A percentile compares a stretch with the other conserved stretches of the same genome.
phyloP scores from a whole-genome alignment of 2,329 filamentous ascomycete genomes.

The Zasmidium angulare region DNA sequence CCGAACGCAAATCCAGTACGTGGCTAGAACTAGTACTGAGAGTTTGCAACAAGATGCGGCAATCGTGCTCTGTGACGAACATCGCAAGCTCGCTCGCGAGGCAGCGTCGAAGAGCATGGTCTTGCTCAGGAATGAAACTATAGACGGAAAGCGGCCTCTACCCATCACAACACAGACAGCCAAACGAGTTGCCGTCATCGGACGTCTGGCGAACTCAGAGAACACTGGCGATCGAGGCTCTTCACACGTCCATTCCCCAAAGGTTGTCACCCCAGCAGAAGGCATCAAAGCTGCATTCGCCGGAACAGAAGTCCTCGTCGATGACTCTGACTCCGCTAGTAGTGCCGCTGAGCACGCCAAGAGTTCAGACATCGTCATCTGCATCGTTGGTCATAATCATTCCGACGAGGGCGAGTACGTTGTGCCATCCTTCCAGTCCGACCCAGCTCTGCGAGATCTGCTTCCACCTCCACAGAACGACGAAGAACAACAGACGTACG shows the following conservation, averaged over 20 bases:
- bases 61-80: constrained; percentile 13
- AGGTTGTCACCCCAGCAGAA: constrained; percentile 14
- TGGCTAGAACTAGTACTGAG: neutral
- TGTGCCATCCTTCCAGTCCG: constrained; percentile 8
- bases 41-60: constrained; percentile 5
- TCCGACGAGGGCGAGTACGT: constrained; percentile 7
- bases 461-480: constrained; percentile 11
- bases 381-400: constrained; percentile 12
- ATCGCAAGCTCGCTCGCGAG: constrained; percentile 16
- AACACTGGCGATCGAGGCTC: constrained; percentile 17
- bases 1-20: neutral
- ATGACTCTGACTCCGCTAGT: constrained; percentile 11
- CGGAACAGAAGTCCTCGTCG: constrained; percentile 1
- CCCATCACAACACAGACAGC: neutral
- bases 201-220: constrained; percentile 13
- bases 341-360: constrained; percentile 5
- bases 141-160: neutral
- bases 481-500: too few species aligned
- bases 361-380: constrained; percentile 8
- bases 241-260: constrained; percentile 13
- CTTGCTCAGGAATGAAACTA: constrained; percentile 17
- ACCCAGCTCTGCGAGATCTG: constrained; percentile 8
- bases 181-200: neutral
- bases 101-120: constrained; percentile 19
- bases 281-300: constrained; percentile 13